Percentiles rank a stretch among this genome's conserved stretches.
These are phyloP conservation scores for Choricystis sp. DNA, from an alignment of 139 green algal species.

Conservation along the genomic window DNA sequence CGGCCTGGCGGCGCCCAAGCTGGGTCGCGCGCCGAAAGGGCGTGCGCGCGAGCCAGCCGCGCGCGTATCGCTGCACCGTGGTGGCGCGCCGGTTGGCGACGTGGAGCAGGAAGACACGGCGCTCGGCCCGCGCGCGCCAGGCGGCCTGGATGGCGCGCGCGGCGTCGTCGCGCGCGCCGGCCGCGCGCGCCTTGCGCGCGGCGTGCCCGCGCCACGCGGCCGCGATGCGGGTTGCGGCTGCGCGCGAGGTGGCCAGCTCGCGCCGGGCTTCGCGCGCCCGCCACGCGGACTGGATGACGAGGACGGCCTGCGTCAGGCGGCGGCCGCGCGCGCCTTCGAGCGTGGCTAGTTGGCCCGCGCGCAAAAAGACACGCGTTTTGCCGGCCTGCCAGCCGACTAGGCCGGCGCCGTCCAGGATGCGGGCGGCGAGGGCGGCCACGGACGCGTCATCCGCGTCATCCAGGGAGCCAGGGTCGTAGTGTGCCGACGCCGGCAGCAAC, in stretches of 20 bases:
- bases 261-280: slow-evolving; percentile 8
- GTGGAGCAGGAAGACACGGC: slow-evolving; percentile 9
- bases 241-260: slow-evolving; percentile 3
- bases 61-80: slow-evolving; percentile 25
- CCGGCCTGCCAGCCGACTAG: slow-evolving; percentile 52
- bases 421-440: slow-evolving; percentile 9
- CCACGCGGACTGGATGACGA: slow-evolving; percentile 27
- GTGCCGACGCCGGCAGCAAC: slow-evolving; percentile 10
- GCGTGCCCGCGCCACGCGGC: slow-evolving; percentile 19
- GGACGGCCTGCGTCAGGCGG: slow-evolving; percentile 13
- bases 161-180: slow-evolving; percentile 14
- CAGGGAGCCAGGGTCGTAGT: slow-evolving; percentile 7
- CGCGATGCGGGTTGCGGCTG: slow-evolving; percentile 25
- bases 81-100: slow-evolving; percentile 13
- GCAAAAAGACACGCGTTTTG: slow-evolving; percentile 59
- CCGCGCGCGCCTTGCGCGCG: slow-evolving; percentile 1
- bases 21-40: slow-evolving; percentile 28
- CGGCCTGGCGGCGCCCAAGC: slow-evolving; percentile 14
- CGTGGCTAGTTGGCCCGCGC: slow-evolving; percentile 31
- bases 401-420: slow-evolving; percentile 14
- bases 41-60: slow-evolving; percentile 13
- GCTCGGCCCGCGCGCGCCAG: slow-evolving; percentile 17
- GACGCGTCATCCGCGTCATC: neutral
- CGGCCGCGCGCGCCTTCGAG: slow-evolving; percentile 28
- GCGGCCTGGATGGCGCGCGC: slow-evolving; percentile 24